Evolutionary conservation across 2,329 filamentous ascomycete species (phyloP).

Genomic region (Triangularia verruculosa): DNA sequence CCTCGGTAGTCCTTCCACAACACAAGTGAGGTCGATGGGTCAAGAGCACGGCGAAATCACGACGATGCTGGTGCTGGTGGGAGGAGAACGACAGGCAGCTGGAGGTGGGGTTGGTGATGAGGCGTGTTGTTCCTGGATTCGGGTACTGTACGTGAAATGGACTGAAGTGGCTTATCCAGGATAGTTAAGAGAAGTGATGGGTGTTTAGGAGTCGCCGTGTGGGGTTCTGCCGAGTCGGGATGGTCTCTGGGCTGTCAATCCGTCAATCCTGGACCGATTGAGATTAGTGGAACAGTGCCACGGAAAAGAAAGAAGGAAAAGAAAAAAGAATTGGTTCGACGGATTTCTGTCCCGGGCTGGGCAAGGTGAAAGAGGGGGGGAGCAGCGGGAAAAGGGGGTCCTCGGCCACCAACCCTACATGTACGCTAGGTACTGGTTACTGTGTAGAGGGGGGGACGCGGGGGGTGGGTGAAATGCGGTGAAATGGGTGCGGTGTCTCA

Average conservation of each 20-base stretch:
- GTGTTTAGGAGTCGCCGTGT: not conserved
- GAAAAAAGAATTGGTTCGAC: not conserved
- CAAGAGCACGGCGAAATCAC: not conserved
- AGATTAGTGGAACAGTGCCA: not conserved
- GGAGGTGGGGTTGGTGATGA: not conserved
- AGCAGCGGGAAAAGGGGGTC: not conserved
- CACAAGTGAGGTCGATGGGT: not conserved
- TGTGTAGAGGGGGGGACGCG: constrained; percentile 1
- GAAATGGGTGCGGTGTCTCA: not conserved
- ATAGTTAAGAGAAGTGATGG: not conserved
- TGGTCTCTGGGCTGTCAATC: constrained; percentile 1
- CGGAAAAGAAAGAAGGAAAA: not conserved
- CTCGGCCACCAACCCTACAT: not conserved
- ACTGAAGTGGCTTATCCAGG: not conserved
- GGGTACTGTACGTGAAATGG: not conserved
- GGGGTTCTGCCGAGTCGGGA: constrained; percentile 9
- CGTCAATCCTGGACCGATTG: not conserved
- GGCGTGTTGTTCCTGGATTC: not conserved
- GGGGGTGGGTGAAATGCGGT: not conserved
- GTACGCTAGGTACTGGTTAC: too few relatives aligned
- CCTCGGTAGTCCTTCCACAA: not conserved
- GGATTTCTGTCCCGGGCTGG: not conserved
- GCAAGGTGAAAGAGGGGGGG: not conserved
- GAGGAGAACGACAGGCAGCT: not conserved
- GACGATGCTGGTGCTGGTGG: not conserved